phyloP scores from a whole-genome alignment of 2,329 filamentous ascomycete species.

The Neonectria punicea region DNA sequence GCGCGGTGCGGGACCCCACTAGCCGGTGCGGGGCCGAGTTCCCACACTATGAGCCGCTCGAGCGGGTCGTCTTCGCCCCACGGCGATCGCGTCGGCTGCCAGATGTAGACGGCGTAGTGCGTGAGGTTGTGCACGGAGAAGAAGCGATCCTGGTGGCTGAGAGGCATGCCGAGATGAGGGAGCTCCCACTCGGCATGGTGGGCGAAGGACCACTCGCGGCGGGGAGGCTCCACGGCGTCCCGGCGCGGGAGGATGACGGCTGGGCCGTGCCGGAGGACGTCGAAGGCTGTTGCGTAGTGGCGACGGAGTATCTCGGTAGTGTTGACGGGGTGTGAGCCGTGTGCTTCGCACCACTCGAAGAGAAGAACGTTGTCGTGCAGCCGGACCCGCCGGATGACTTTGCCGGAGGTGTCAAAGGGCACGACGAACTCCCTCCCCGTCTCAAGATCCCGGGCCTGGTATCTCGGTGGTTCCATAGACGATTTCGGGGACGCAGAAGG shows the following conservation, averaged over 20 bases:
- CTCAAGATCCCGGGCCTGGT: constrained; percentile 62
- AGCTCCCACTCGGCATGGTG: constrained; percentile 69
- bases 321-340: constrained; percentile 55
- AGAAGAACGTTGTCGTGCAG: constrained; percentile 65
- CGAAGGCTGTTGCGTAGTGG: constrained; percentile 70
- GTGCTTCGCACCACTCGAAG: constrained; percentile 45
- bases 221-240: not conserved
- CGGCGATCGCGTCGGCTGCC: constrained; percentile 65
- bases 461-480: constrained; percentile 34
- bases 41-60: constrained; percentile 69
- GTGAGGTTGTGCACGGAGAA: constrained; percentile 68
- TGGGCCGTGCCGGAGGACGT: constrained; percentile 49
- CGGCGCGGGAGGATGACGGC: constrained; percentile 13
- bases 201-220: constrained; percentile 52
- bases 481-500: constrained; percentile 43
- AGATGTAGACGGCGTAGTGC: constrained; percentile 71
- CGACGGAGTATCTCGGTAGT: constrained; percentile 62
- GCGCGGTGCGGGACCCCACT: not conserved
- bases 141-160: constrained; percentile 68
- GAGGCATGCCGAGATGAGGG: constrained; percentile 42
- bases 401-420: constrained; percentile 61
- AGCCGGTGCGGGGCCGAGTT: constrained; percentile 57
- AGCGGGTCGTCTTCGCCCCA: constrained; percentile 67
- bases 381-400: constrained; percentile 64
- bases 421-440: constrained; percentile 55